phyloP scores from a whole-genome alignment of 2,329 filamentous ascomycete genomes.

The Thelonectria blattea region DNA sequence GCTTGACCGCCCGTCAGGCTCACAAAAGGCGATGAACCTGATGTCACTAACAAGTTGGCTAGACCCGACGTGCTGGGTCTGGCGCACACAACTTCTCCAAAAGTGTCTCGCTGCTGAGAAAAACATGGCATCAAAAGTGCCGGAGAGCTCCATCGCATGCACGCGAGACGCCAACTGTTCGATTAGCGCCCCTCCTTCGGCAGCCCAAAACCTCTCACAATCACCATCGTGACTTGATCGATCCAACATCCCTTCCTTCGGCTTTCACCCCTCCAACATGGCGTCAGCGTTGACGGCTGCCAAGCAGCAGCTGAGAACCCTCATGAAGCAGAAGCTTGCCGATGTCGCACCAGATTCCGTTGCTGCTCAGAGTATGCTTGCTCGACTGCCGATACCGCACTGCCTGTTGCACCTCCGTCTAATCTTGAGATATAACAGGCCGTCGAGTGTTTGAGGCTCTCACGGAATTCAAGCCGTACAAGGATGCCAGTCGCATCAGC shows the following conservation, averaged over 20 bases:
- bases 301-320: conserved; percentile 76
- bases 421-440: conserved; percentile 55
- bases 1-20: conserved; percentile 14
- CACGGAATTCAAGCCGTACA: conserved; percentile 73
- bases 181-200: conserved; percentile 9
- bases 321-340: conserved; percentile 72
- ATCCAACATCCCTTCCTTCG: conserved; percentile 6
- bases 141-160: conserved; percentile 9
- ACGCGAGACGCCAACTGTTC: background rate
- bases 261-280: conserved; percentile 47
- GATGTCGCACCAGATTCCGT: conserved; percentile 67
- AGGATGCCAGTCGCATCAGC: conserved; percentile 75
- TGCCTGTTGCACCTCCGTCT: conserved; percentile 21
- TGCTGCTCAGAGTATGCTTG: conserved; percentile 70
- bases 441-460: conserved; percentile 68
- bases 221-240: conserved; percentile 9
- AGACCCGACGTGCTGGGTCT: conserved; percentile 25
- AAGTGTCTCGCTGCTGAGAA: conserved; percentile 18
- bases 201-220: conserved; percentile 13
- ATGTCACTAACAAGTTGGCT: conserved; percentile 28
- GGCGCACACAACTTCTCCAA: conserved; percentile 13
- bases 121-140: background rate
- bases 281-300: conserved; percentile 63
- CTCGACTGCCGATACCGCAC: conserved; percentile 6
- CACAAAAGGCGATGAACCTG: conserved; percentile 13